Conservation (phyloP, 1,284 basidiomycete genomes). For the Sanghuangporus weigelae region DNA sequence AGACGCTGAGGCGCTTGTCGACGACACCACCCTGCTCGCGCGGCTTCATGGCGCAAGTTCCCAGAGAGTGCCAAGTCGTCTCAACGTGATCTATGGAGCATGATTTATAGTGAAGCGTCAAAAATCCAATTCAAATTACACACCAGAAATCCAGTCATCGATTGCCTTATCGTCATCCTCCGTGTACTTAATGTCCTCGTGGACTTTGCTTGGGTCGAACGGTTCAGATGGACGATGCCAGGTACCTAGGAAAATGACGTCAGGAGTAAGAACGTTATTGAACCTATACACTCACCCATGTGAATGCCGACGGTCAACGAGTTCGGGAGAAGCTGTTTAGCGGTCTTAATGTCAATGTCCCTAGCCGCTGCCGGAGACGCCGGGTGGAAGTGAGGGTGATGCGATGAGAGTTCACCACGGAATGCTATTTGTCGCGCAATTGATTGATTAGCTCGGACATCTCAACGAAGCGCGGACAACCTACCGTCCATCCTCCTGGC, state of each 20-base stretch:
- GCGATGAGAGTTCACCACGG: constrained; percentile 66
- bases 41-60: constrained; percentile 69
- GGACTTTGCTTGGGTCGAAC: constrained; percentile 52
- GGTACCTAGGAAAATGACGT: constrained; percentile 32
- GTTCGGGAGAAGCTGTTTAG: constrained; percentile 56
- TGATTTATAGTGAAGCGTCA: neutral
- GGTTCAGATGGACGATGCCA: constrained; percentile 55
- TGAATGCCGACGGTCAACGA: constrained; percentile 65
- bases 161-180: constrained; percentile 65
- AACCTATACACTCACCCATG: constrained; percentile 41
- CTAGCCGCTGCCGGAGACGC: constrained; percentile 50
- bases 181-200: constrained; percentile 59
- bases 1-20: constrained; percentile 66
- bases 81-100: constrained; percentile 52
- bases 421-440: constrained; percentile 35
- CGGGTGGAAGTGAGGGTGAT: constrained; percentile 71
- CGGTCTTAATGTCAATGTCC: constrained; percentile 67
- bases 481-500: constrained; percentile 68
- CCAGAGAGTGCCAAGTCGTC: constrained; percentile 72
- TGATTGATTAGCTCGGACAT: neutral
- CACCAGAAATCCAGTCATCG: constrained; percentile 56
- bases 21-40: constrained; percentile 72
- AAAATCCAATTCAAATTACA: neutral
- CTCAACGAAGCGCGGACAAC: constrained; percentile 13
- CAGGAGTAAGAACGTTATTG: constrained; percentile 9